These are phyloP conservation scores for Venturiaceae sp. DNA, from an alignment of 2,329 filamentous ascomycete genomes.

Conservation along the genomic window DNA sequence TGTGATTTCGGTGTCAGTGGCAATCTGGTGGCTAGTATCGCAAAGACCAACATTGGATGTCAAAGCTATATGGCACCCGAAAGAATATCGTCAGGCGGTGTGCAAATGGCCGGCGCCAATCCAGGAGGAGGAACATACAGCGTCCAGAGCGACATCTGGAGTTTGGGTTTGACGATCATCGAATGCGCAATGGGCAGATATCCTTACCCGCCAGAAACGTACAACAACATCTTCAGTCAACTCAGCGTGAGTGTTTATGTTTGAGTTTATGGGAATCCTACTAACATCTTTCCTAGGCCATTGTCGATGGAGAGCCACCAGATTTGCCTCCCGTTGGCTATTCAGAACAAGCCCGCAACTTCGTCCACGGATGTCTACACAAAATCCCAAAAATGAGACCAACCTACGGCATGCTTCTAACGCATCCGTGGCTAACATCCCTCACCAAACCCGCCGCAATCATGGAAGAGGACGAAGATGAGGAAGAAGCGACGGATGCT, in stretches of 20 bases:
- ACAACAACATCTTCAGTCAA: conserved; percentile 97
- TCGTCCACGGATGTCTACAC: conserved; percentile 82
- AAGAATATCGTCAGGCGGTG: conserved; percentile 78
- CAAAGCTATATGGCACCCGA: conserved; percentile 99
- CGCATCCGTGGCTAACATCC: conserved; percentile 77
- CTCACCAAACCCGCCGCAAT: conserved; percentile 68
- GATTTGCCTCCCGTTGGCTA: conserved; percentile 71
- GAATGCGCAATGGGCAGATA: conserved; percentile 93
- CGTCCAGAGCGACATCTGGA: conserved; percentile 98
- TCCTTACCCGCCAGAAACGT: conserved; percentile 93
- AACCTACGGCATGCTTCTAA: conserved; percentile 82
- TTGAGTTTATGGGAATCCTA: neutral
- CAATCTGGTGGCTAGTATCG: conserved; percentile 93
- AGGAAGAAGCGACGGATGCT: conserved; percentile 15
- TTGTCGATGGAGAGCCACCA: conserved; percentile 94
- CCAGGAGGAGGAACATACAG: conserved; percentile 79
- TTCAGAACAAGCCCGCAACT: conserved; percentile 71
- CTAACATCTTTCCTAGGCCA: conserved; percentile 54
- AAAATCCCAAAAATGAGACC: conserved; percentile 88
- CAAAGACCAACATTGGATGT: conserved; percentile 97
- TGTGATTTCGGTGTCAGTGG: conserved; percentile 98
- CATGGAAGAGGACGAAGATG: conserved; percentile 56
- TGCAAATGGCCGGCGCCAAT: conserved; percentile 59
- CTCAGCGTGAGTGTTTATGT: conserved; percentile 66
- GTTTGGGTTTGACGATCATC: conserved; percentile 84